These are phyloP conservation scores for Phylloporus rhodoxanthus DNA, from an alignment of 768 basidiomycete species.

Conservation along the genomic window DNA sequence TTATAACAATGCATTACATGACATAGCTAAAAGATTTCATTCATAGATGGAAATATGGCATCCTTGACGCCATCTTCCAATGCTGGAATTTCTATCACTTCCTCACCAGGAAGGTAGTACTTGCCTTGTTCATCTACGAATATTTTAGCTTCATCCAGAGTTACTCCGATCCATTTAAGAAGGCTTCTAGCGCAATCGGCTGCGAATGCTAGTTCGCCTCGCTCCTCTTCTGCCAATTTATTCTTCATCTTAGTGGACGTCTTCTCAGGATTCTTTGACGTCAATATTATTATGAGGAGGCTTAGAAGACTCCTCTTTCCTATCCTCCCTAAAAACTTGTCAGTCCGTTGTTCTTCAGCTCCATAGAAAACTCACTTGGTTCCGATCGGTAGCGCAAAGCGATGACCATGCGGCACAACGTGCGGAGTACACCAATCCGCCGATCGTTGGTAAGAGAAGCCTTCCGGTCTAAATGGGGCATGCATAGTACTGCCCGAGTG, in stretches of 20 bases:
- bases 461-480: background rate
- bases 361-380: too few species aligned
- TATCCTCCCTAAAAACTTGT: background rate
- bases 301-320: background rate
- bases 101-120: too few species aligned
- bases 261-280: background rate
- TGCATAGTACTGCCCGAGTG: background rate
- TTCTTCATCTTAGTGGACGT: background rate
- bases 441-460: background rate
- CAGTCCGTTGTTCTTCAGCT: too few species aligned
- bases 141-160: background rate
- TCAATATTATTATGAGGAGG: background rate
- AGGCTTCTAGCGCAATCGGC: background rate
- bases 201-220: background rate
- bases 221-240: background rate
- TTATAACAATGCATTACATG: too few species aligned
- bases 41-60: too few species aligned
- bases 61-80: too few species aligned
- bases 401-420: constrained; percentile 1
- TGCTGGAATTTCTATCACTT: too few species aligned
- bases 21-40: too few species aligned
- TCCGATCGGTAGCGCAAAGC: background rate
- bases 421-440: background rate
- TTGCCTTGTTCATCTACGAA: background rate
- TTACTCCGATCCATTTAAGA: background rate